Evolutionary conservation across 345 rosid species (phyloP).

Genomic region (Combretum micranthum): DNA sequence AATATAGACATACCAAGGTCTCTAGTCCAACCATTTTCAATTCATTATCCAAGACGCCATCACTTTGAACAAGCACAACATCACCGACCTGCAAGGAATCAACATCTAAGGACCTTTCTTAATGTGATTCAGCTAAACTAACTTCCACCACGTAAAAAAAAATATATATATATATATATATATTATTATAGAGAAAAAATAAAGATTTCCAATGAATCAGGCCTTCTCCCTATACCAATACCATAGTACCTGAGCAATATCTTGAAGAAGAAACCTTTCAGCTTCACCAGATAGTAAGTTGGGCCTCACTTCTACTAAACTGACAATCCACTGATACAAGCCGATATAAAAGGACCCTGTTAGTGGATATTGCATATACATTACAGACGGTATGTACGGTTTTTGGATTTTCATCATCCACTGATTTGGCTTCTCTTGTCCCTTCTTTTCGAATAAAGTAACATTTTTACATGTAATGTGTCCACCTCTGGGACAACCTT

Average conservation of each 20-base stretch:
- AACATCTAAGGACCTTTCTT: not conserved
- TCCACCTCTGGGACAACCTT: too few species aligned
- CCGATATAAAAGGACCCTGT: not conserved
- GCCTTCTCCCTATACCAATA: not conserved
- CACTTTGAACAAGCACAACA: constrained; percentile 72
- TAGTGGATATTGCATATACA: too few species aligned
- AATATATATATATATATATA: not conserved
- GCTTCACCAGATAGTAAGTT: constrained; percentile 79
- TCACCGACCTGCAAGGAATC: constrained; percentile 59
- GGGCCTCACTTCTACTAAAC: constrained; percentile 73
- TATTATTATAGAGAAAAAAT: not conserved
- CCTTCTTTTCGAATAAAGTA: too few species aligned
- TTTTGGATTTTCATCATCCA: too few species aligned
- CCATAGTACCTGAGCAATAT: constrained; percentile 42
- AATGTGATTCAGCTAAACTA: too few species aligned
- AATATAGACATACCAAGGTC: constrained; percentile 50
- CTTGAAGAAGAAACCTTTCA: constrained; percentile 65
- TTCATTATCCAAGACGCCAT: constrained; percentile 48
- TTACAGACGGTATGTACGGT: too few species aligned
- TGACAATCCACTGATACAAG: constrained; percentile 55
- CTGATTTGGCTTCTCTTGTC: too few species aligned
- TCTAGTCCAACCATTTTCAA: constrained; percentile 71
- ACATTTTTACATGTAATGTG: too few species aligned
- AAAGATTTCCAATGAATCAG: not conserved
- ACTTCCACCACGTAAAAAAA: not conserved